These are phyloP conservation scores for Ustilago xerochloae DNA, from an alignment of 1,284 basidiomycete species.

Conservation along the genomic window DNA sequence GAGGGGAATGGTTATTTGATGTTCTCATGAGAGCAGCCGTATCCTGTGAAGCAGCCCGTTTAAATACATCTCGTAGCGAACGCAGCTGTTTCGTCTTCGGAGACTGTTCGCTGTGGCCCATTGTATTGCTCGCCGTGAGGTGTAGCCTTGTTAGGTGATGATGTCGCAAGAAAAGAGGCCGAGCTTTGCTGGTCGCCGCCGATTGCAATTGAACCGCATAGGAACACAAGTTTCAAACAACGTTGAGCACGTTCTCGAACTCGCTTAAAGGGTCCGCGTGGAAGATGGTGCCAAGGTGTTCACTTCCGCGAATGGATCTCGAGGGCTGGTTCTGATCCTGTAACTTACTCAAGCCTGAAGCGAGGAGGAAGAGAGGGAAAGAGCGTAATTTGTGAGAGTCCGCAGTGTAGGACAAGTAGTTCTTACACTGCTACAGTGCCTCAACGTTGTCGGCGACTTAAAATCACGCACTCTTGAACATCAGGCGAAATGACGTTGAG, in stretches of 20 bases:
- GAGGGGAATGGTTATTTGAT: background rate
- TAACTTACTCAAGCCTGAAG: no score
- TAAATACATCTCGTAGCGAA: no score
- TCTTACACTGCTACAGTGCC: background rate
- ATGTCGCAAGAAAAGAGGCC: no score
- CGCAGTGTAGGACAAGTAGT: background rate
- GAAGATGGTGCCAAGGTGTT: background rate
- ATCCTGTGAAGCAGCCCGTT: background rate
- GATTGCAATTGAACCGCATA: background rate
- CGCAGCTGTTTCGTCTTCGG: background rate
- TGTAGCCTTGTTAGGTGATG: no score
- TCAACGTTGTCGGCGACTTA: background rate
- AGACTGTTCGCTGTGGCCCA: no score
- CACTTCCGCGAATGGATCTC: background rate
- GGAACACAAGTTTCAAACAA: constrained; percentile 3
- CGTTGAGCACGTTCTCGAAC: constrained; percentile 18
- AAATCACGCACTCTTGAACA: background rate
- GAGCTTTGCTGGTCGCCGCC: no score
- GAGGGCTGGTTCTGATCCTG: background rate
- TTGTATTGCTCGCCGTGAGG: no score
- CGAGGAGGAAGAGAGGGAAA: background rate
- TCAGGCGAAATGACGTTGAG: background rate
- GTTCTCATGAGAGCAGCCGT: background rate
- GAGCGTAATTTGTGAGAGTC: no score
- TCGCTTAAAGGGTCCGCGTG: constrained; percentile 13